Evolutionary conservation across 371 early-diverging fungal species (phyloP).

Genomic region (Mortierella sp.): DNA sequence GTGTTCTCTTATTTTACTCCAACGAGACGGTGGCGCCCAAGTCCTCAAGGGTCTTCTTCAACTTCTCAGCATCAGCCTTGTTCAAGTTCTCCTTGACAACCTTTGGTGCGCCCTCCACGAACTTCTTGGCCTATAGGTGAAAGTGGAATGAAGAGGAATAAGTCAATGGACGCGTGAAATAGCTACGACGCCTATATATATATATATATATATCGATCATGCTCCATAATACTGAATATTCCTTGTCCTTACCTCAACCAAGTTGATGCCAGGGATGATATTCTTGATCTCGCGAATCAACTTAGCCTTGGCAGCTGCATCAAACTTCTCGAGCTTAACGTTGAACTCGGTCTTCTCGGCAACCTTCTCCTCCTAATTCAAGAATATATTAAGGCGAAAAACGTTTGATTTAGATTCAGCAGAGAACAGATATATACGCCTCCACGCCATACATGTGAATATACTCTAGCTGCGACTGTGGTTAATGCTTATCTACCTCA

Average conservation of each 20-base stretch:
- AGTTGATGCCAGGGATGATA: constrained; percentile 90
- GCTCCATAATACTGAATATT: neutral
- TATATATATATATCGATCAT: neutral
- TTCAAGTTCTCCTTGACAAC: constrained; percentile 89
- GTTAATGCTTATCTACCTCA: constrained; percentile 43
- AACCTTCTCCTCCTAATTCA: constrained; percentile 79
- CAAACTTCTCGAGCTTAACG: constrained; percentile 96
- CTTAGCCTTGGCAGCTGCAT: constrained; percentile 96
- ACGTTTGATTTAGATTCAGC: neutral
- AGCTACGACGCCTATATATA: neutral
- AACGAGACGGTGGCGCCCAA: constrained; percentile 93
- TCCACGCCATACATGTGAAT: neutral
- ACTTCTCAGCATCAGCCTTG: constrained; percentile 98
- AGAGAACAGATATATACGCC: neutral
- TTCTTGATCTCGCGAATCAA: constrained; percentile 98
- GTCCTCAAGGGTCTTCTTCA: constrained; percentile 94
- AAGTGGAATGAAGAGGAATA: neutral
- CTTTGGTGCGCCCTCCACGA: constrained; percentile 97
- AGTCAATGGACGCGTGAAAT: neutral
- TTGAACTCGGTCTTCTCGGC: constrained; percentile 94
- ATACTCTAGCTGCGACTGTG: neutral
- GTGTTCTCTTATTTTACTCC: constrained; percentile 75
- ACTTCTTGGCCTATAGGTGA: constrained; percentile 90
- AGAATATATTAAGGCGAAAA: neutral
- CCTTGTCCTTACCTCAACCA: constrained; percentile 81